Conservation (phyloP, 2,329 filamentous ascomycete species). For the Aspergillus sp. region DNA sequence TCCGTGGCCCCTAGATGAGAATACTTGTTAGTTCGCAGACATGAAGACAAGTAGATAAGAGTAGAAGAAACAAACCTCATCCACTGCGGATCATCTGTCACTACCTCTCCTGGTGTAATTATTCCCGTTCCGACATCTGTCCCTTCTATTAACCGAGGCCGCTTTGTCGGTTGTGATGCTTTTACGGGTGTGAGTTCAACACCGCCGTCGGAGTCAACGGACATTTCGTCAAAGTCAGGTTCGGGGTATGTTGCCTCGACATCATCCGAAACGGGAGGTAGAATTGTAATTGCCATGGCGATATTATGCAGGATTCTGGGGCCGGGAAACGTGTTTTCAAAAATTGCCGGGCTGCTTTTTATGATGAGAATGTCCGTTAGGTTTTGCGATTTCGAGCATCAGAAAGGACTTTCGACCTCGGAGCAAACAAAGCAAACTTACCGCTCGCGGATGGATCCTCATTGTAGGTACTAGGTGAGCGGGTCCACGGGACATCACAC, state of each 20-base stretch:
- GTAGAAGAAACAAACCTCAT: conserved; percentile 58
- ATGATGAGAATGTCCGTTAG: not conserved
- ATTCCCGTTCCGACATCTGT: conserved; percentile 50
- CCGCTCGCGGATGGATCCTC: not conserved
- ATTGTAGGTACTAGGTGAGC: not conserved
- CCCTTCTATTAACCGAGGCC: conserved; percentile 31
- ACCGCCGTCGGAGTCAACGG: conserved; percentile 48
- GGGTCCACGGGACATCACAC: too few species aligned
- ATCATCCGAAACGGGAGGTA: conserved; percentile 49
- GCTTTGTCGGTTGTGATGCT: conserved; percentile 39
- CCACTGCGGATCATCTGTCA: conserved; percentile 93
- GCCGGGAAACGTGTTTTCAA: not conserved
- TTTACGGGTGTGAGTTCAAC: conserved; percentile 30
- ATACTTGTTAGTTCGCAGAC: conserved; percentile 30
- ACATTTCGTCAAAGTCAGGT: conserved; percentile 52
- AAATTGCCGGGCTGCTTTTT: not conserved
- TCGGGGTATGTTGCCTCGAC: conserved; percentile 31
- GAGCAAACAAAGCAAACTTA: conserved; percentile 23
- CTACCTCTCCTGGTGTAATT: conserved; percentile 83
- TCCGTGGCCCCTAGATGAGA: conserved; percentile 72
- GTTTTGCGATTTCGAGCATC: conserved; percentile 3
- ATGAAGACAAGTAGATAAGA: not conserved
- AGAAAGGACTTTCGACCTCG: conserved; percentile 16
- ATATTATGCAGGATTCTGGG: not conserved
- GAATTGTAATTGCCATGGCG: conserved; percentile 60